These are phyloP conservation scores for Calocybe cyanea DNA, from an alignment of 768 basidiomycete genomes.

Conservation along the genomic window DNA sequence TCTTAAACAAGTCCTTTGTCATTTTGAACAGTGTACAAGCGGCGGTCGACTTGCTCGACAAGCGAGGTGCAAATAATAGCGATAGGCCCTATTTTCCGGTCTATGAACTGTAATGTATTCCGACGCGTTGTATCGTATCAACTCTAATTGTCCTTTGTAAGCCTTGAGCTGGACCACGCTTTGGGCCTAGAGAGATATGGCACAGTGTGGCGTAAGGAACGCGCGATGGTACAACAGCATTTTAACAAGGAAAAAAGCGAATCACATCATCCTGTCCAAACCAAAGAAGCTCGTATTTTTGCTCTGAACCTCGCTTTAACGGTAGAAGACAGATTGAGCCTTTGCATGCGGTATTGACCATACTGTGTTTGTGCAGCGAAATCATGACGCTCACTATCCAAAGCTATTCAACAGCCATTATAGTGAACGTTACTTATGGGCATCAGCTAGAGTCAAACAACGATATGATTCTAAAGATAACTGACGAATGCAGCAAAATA, in stretches of 20 bases:
- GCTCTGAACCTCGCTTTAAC: conserved; percentile 10
- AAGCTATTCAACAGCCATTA: conserved; percentile 15
- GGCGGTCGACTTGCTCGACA: conserved; percentile 39
- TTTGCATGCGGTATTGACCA: conserved; percentile 12
- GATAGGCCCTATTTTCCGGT: conserved; percentile 24
- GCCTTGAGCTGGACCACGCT: background rate
- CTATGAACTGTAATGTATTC: conserved; percentile 7
- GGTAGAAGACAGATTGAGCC: conserved; percentile 15
- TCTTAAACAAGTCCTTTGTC: conserved; percentile 18
- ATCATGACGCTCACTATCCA: background rate
- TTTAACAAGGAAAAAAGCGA: background rate
- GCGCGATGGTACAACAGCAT: background rate
- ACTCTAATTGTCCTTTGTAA: background rate
- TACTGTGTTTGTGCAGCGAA: background rate
- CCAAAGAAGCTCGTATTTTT: conserved; percentile 7
- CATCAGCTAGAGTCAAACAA: conserved; percentile 27
- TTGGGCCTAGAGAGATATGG: background rate
- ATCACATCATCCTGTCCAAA: background rate
- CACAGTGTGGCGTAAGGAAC: background rate
- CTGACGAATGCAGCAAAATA: conserved; percentile 27
- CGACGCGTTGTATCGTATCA: background rate
- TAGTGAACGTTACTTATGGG: conserved; percentile 28
- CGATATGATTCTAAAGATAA: conserved; percentile 34
- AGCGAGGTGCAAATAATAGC: conserved; percentile 32
- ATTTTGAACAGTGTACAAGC: conserved; percentile 32